Percentiles rank a stretch among this genome's conserved stretches.
phyloP scores from a whole-genome alignment of 148 eudicot species.

The Heliamphora exappendiculata region DNA sequence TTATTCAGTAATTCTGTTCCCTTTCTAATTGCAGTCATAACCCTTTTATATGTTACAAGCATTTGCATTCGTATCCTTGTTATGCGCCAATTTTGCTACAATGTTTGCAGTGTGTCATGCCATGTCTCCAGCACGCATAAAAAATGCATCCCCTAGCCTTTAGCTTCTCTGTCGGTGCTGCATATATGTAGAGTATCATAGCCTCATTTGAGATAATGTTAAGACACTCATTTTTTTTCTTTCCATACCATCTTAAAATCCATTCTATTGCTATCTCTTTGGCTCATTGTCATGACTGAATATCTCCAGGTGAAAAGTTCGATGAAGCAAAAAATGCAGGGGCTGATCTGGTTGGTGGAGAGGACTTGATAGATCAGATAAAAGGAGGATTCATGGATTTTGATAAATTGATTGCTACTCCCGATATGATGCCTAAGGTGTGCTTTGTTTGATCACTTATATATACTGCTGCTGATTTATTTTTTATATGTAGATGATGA shows the following conservation, averaged over 20 bases:
- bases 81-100: background rate
- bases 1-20: background rate
- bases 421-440: slow-evolving; percentile 99
- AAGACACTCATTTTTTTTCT: background rate
- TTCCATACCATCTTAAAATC: background rate
- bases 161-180: background rate
- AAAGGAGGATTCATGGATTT: slow-evolving; percentile 96
- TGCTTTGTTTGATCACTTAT: too few relatives aligned
- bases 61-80: background rate
- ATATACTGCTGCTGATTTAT: too few relatives aligned
- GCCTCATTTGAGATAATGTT: background rate
- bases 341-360: slow-evolving; percentile 95
- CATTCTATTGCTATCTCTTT: background rate
- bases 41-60: background rate
- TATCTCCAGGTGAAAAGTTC: slow-evolving; percentile 69
- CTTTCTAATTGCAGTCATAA: background rate
- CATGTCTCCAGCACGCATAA: background rate
- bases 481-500: too few relatives aligned
- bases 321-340: slow-evolving; percentile 96
- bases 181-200: background rate
- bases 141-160: background rate
- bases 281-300: slow-evolving; percentile 6
- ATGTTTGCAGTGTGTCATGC: background rate
- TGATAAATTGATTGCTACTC: slow-evolving; percentile 88
- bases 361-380: slow-evolving; percentile 81